Conservation (phyloP, 1,139 yeast genomes). For the Diutina mesorugosa region DNA sequence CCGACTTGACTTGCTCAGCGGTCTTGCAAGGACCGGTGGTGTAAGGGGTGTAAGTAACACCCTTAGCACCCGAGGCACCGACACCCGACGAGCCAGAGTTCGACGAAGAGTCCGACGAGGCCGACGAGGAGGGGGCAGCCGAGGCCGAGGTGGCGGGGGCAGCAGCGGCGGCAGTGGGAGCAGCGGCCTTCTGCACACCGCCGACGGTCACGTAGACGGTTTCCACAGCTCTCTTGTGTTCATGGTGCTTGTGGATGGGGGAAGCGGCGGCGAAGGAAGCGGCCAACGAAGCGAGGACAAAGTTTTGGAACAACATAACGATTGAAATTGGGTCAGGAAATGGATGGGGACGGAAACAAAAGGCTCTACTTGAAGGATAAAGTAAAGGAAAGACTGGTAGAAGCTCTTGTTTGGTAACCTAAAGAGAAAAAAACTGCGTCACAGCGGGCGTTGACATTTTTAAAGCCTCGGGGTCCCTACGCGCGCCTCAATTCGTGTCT, state of each 20-base stretch:
- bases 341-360: neutral
- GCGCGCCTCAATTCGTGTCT: neutral
- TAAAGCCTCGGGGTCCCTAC: neutral
- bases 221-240: constrained; percentile 1
- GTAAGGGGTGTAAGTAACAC: constrained; percentile 81
- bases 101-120: constrained; percentile 8
- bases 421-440: neutral
- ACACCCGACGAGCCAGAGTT: constrained; percentile 12
- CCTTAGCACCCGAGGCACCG: constrained; percentile 25
- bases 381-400: constrained; percentile 2
- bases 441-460: neutral
- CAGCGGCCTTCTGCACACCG: neutral
- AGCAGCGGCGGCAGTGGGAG: neutral
- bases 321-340: neutral
- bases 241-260: constrained; percentile 2
- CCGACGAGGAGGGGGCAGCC: constrained; percentile 11
- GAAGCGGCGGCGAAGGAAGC: neutral
- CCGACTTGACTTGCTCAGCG: constrained; percentile 41
- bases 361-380: neutral
- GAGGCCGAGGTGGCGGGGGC: constrained; percentile 11
- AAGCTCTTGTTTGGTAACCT: constrained; percentile 1
- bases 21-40: constrained; percentile 66
- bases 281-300: constrained; percentile 1
- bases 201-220: constrained; percentile 2
- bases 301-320: constrained; percentile 1